Conservation (phyloP, 257 asterid genomes). For the Solanum pennellii region DNA sequence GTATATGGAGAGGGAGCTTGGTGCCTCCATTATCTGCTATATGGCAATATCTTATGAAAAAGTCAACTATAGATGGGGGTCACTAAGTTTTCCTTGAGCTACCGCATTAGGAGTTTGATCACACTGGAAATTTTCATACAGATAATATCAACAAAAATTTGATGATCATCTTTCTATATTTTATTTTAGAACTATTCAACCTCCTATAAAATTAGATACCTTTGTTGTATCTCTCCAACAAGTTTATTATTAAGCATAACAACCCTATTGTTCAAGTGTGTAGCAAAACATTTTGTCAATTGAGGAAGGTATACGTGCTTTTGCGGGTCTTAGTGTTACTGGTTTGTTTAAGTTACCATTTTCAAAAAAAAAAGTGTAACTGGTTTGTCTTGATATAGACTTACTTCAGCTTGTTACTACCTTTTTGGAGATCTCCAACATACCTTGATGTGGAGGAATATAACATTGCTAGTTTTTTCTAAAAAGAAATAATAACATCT, state of each 20-base stretch:
- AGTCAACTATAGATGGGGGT: background rate
- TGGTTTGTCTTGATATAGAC: background rate
- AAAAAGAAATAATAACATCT: no score
- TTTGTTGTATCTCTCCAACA: background rate
- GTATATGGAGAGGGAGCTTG: background rate
- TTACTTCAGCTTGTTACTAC: background rate
- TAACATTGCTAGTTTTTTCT: background rate
- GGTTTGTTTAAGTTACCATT: background rate
- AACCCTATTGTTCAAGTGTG: background rate
- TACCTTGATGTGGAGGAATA: background rate
- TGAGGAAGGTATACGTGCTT: background rate
- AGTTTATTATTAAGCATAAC: background rate
- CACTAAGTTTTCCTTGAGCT: background rate
- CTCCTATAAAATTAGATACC: background rate
- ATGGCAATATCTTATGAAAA: background rate
- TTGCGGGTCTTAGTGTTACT: background rate
- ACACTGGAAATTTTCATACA: background rate
- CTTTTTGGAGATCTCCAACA: background rate
- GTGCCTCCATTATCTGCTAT: background rate
- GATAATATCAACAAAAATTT: background rate
- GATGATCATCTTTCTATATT: background rate
- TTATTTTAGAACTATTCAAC: background rate
- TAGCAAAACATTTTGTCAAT: background rate
- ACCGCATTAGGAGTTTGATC: background rate
- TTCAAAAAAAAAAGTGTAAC: background rate